Evolutionary conservation across 139 green algal genomes (phyloP).

Genomic region (Spirogloea muscicola): DNA sequence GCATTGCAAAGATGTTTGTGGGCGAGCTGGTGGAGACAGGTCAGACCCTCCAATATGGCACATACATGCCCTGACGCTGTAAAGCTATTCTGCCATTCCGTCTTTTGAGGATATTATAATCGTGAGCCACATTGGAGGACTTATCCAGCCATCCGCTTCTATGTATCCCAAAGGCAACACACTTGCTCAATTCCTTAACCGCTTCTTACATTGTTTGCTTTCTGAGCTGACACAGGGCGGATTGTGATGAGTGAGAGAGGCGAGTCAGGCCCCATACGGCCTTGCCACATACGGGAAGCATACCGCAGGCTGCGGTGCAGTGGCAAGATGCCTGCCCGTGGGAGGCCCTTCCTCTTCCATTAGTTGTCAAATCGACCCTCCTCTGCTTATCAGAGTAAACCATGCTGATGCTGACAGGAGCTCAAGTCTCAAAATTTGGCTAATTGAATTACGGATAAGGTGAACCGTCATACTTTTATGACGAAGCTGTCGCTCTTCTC

Average conservation of each 20-base stretch:
- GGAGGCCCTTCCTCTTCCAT: no score
- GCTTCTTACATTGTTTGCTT: not conserved
- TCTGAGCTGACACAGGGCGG: conserved; percentile 5
- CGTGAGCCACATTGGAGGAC: not conserved
- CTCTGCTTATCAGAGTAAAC: no score
- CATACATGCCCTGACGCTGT: no score
- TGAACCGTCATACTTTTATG: no score
- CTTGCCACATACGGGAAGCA: conserved; percentile 44
- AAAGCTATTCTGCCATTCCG: not conserved
- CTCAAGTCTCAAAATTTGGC: no score
- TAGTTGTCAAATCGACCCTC: no score
- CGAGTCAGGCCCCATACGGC: conserved; percentile 38
- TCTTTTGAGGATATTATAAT: not conserved
- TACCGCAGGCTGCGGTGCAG: conserved; percentile 36
- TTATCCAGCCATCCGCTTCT: not conserved
- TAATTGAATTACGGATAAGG: no score
- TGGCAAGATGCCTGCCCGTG: no score
- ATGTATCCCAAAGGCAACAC: not conserved
- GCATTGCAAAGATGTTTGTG: conserved; percentile 50
- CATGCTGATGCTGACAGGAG: no score
- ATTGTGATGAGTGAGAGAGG: conserved; percentile 46
- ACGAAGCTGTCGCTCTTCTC: no score
- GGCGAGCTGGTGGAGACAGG: conserved; percentile 47
- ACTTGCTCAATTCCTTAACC: no score
- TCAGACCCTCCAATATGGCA: no score